These are phyloP conservation scores for Gracilariopsis chorda DNA, from an alignment of 23 red algal species.

Conservation along the genomic window DNA sequence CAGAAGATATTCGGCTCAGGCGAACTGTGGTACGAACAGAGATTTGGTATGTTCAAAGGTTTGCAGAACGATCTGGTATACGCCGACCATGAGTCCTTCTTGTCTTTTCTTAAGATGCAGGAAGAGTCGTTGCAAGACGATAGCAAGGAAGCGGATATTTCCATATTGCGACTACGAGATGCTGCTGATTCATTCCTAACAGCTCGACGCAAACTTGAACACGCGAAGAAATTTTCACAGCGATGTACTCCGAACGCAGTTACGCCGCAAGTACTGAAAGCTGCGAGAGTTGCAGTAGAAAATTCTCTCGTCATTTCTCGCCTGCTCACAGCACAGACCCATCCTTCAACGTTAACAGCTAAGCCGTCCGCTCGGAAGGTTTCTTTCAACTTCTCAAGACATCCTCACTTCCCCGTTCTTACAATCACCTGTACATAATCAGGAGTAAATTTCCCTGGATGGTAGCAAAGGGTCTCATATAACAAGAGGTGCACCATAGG, in stretches of 20 bases:
- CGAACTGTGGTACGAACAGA: conserved; percentile 62
- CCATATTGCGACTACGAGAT: conserved; percentile 10
- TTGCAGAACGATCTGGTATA: conserved; percentile 39
- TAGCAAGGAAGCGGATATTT: conserved; percentile 26
- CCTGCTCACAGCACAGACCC: background rate
- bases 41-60: conserved; percentile 31
- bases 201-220: conserved; percentile 34
- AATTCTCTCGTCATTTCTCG: conserved; percentile 51
- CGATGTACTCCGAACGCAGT: conserved; percentile 7
- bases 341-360: background rate
- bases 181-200: conserved; percentile 42
- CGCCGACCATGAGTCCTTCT: conserved; percentile 35
- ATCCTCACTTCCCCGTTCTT: conserved; percentile 50
- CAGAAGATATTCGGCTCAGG: conserved; percentile 22
- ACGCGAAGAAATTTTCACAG: conserved; percentile 34
- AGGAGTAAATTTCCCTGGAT: too few relatives aligned
- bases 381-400: conserved; percentile 38
- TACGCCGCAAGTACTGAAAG: conserved; percentile 5
- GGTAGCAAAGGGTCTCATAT: background rate
- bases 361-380: background rate
- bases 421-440: conserved; percentile 5
- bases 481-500: background rate
- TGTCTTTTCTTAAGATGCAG: conserved; percentile 43
- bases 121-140: conserved; percentile 5
- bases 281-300: conserved; percentile 42